Evolutionary conservation across 345 rosid genomes (phyloP).

Genomic region (Jatropha curcas): DNA sequence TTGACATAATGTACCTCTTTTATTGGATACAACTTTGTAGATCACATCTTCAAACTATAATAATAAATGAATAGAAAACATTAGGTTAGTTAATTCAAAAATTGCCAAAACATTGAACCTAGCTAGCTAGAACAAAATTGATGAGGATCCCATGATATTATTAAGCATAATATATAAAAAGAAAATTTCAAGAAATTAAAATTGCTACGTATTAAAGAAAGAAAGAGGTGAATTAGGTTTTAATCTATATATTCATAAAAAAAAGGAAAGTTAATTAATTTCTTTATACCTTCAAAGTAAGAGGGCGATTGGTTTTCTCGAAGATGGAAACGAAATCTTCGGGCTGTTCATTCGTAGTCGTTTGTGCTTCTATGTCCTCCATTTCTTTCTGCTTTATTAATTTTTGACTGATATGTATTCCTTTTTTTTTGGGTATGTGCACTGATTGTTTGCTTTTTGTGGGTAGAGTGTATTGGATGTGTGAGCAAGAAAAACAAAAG

Average conservation of each 20-base stretch:
- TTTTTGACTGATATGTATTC: background rate
- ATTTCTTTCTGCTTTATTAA: background rate
- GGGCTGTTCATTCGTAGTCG: background rate
- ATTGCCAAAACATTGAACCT: no score
- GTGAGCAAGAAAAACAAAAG: no score
- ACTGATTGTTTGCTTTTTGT: no score
- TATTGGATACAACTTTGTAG: constrained; percentile 41
- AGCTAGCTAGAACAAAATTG: no score
- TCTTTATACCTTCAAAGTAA: background rate
- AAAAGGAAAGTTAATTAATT: background rate
- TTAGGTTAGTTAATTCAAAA: no score
- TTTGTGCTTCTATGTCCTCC: background rate
- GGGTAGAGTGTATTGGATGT: no score
- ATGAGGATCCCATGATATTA: no score
- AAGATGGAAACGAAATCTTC: background rate
- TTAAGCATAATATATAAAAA: no score
- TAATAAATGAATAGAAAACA: background rate
- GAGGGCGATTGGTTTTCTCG: background rate
- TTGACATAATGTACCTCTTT: constrained; percentile 16
- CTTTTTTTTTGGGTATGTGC: background rate
- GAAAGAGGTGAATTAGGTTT: no score
- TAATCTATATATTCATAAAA: background rate
- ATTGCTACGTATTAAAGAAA: no score
- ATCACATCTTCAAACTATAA: constrained; percentile 56
- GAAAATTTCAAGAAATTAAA: no score